A percentile compares a stretch with the other conserved stretches of the same genome.
Conservation (phyloP, 768 basidiomycete species). For the Boletus bicolor region DNA sequence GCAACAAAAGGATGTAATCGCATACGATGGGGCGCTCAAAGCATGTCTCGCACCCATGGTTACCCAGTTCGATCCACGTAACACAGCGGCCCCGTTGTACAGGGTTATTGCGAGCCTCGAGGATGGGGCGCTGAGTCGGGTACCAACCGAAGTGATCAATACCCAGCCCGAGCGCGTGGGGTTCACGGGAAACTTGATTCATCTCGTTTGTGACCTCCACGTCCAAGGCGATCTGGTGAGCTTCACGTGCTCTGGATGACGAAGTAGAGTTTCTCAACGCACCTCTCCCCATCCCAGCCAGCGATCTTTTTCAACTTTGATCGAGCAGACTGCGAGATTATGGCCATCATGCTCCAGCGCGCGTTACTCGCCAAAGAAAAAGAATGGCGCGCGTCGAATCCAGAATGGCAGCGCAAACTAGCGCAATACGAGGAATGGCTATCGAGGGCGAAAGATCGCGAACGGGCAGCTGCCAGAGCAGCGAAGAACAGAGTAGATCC, state of each 20-base stretch:
- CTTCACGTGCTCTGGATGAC: neutral
- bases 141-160: constrained; percentile 28
- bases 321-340: constrained; percentile 53
- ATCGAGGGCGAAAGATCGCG: constrained; percentile 43
- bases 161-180: constrained; percentile 26
- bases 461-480: constrained; percentile 40
- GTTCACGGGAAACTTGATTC: constrained; percentile 46
- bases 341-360: constrained; percentile 39
- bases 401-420: constrained; percentile 50
- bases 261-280: neutral
- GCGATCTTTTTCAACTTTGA: constrained; percentile 70
- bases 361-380: constrained; percentile 43
- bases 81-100: constrained; percentile 33
- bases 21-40: constrained; percentile 57
- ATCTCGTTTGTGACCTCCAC: constrained; percentile 58
- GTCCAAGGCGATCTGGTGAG: constrained; percentile 52
- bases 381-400: constrained; percentile 45
- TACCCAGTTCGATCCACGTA: constrained; percentile 33
- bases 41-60: constrained; percentile 37
- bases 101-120: constrained; percentile 40
- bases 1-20: constrained; percentile 57
- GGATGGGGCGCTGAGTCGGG: constrained; percentile 33
- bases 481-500: constrained; percentile 38
- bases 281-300: constrained; percentile 37
- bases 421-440: constrained; percentile 51